These are phyloP conservation scores for Chaetothyriales sp. DNA, from an alignment of 2,329 filamentous ascomycete species.

Conservation along the genomic window DNA sequence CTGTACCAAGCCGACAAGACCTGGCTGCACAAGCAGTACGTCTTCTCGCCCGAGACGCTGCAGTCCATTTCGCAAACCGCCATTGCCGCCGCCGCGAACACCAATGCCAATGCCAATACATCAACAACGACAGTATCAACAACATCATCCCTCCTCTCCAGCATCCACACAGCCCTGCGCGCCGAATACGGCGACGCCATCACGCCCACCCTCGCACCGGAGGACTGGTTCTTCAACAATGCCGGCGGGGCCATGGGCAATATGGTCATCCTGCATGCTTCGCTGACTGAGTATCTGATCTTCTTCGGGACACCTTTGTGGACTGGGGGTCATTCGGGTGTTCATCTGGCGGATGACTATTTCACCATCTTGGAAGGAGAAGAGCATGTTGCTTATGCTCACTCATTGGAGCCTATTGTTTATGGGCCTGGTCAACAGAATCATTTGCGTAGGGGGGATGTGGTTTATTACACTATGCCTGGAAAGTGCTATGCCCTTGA, in stretches of 20 bases:
- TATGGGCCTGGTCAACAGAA: constrained; percentile 57
- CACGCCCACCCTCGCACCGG: constrained; percentile 18
- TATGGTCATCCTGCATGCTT: constrained; percentile 73
- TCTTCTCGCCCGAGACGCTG: constrained; percentile 14
- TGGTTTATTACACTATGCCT: constrained; percentile 75
- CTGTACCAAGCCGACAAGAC: not conserved
- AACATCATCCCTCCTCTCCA: constrained; percentile 20
- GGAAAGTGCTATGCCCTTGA: constrained; percentile 64
- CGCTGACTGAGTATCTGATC: constrained; percentile 77
- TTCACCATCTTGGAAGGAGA: constrained; percentile 76
- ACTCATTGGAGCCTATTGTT: constrained; percentile 50
- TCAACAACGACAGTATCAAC: constrained; percentile 14
- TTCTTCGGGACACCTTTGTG: constrained; percentile 72
- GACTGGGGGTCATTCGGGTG: constrained; percentile 75
- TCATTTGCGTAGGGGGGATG: constrained; percentile 53
- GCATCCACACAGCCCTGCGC: constrained; percentile 5
- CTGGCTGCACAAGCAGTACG: constrained; percentile 6
- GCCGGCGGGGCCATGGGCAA: constrained; percentile 73
- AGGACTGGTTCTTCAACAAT: constrained; percentile 79
- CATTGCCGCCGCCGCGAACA: constrained; percentile 35
- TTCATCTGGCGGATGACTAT: constrained; percentile 86
- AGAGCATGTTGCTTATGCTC: constrained; percentile 59
- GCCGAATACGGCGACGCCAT: constrained; percentile 4
- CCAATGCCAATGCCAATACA: constrained; percentile 55
- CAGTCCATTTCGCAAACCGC: constrained; percentile 11